phyloP scores from a whole-genome alignment of 2,329 filamentous ascomycete species.

The Exserohilum rostratum region DNA sequence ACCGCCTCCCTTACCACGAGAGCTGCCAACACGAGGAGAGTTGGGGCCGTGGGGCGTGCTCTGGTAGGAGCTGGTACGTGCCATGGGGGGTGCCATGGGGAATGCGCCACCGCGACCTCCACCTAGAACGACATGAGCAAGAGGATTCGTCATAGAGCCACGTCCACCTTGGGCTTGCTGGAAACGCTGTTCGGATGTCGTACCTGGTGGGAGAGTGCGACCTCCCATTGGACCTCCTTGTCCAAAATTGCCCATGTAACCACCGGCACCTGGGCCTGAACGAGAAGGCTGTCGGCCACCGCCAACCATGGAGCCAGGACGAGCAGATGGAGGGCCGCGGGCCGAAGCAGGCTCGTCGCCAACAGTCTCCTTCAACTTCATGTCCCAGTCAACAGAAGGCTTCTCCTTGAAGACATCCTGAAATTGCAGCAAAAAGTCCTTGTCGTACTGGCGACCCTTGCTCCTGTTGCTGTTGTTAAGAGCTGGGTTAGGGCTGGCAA shows the following conservation, averaged over 20 bases:
- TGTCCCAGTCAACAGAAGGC: constrained; percentile 90
- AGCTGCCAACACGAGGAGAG: constrained; percentile 73
- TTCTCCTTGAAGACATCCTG: constrained; percentile 96
- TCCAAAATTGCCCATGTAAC: constrained; percentile 72
- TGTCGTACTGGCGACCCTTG: constrained; percentile 90
- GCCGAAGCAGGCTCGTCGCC: constrained; percentile 76
- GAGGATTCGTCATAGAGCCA: constrained; percentile 55
- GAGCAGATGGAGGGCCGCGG: constrained; percentile 66
- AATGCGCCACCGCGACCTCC: constrained; percentile 59
- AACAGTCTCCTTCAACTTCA: constrained; percentile 82
- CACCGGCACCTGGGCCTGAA: constrained; percentile 36
- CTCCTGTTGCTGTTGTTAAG: constrained; percentile 84
- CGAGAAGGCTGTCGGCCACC: constrained; percentile 57
- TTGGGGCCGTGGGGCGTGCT: constrained; percentile 68
- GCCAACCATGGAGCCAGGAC: constrained; percentile 57
- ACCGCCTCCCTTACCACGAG: constrained; percentile 65
- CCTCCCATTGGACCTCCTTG: constrained; percentile 50
- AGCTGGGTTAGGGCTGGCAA: constrained; percentile 84
- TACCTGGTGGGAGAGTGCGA: constrained; percentile 72
- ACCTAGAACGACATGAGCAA: constrained; percentile 62
- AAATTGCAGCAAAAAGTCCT: constrained; percentile 94
- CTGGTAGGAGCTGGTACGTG: constrained; percentile 65
- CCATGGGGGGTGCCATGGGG: constrained; percentile 70
- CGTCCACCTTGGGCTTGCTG: constrained; percentile 32
- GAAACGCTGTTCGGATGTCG: constrained; percentile 80